Percentiles rank a stretch among this genome's conserved stretches.
Evolutionary conservation across 2,329 filamentous ascomycete genomes (phyloP).

Genomic region (Colletotrichum tamarilloi): DNA sequence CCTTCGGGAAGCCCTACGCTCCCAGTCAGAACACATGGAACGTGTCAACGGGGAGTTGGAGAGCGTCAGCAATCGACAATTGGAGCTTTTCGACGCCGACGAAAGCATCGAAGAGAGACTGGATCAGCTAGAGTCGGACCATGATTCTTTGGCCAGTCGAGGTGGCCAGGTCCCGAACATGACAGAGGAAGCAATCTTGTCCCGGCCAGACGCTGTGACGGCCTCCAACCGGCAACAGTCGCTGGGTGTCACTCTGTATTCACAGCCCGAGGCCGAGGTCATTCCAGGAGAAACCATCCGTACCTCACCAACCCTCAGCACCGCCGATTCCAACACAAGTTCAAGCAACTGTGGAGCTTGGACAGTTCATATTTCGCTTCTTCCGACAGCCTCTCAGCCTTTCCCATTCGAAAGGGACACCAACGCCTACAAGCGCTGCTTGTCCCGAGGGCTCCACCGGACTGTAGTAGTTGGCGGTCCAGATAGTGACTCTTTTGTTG

Average conservation of each 20-base stretch:
- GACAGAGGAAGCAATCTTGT: neutral
- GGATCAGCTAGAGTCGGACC: conserved; percentile 58
- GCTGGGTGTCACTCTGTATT: neutral
- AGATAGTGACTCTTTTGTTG: conserved; percentile 59
- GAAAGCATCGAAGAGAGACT: conserved; percentile 66
- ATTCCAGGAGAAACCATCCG: neutral
- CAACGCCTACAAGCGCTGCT: conserved; percentile 68
- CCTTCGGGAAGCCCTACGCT: conserved; percentile 49
- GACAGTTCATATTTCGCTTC: conserved; percentile 70
- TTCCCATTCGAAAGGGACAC: conserved; percentile 73
- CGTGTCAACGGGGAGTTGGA: conserved; percentile 55
- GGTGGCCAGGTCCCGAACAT: conserved; percentile 21
- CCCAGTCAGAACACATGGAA: conserved; percentile 54
- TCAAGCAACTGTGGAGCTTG: conserved; percentile 50
- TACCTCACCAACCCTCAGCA: conserved; percentile 4
- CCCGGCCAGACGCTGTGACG: neutral
- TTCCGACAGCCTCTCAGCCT: conserved; percentile 63
- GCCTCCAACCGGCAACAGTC: neutral
- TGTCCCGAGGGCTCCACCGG: conserved; percentile 69
- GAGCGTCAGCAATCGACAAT: conserved; percentile 58
- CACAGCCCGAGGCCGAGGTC: neutral
- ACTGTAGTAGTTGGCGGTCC: conserved; percentile 65
- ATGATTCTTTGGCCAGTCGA: conserved; percentile 15
- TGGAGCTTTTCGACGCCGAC: conserved; percentile 62
- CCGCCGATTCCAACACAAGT: neutral